Percentiles rank a stretch among this genome's conserved stretches.
Conservation (phyloP, 352 stramenopile genomes). For the Phytophthora colocasiae region DNA sequence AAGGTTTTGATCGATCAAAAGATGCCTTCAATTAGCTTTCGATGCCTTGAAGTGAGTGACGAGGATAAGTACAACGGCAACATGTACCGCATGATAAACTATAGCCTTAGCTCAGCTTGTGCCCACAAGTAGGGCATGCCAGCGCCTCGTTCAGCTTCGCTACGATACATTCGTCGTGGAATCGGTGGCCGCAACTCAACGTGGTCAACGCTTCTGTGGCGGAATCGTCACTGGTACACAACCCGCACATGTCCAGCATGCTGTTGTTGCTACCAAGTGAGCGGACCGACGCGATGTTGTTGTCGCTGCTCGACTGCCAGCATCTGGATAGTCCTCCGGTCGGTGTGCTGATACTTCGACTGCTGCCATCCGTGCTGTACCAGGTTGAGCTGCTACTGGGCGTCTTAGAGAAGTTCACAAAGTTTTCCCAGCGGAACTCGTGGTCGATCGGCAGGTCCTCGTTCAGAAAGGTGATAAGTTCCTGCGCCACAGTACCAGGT, state of each 20-base stretch:
- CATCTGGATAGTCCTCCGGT: conserved; percentile 9
- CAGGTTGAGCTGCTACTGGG: conserved; percentile 43
- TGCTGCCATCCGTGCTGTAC: conserved; percentile 34
- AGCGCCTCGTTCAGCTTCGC: conserved; percentile 65
- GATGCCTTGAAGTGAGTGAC: conserved; percentile 1
- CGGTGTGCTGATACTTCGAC: conserved; percentile 28
- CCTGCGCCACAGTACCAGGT: conserved; percentile 50
- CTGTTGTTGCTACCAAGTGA: conserved; percentile 44
- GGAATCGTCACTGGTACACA: conserved; percentile 33
- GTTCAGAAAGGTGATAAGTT: conserved; percentile 72
- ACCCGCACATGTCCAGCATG: conserved; percentile 20
- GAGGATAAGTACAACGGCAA: conserved; percentile 5
- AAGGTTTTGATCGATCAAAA: conserved; percentile 12
- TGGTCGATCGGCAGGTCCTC: conserved; percentile 70
- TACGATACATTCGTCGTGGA: conserved; percentile 76
- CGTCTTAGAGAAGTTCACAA: conserved; percentile 46
- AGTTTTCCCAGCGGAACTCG: conserved; percentile 62
- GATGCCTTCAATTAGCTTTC: conserved; percentile 4
- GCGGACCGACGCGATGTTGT: conserved; percentile 42
- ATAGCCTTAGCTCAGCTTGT: conserved; percentile 21
- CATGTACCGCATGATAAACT: background rate
- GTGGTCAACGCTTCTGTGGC: conserved; percentile 41
- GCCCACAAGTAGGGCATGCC: conserved; percentile 44
- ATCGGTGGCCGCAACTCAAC: conserved; percentile 61
- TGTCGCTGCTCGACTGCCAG: conserved; percentile 35